Conservation (phyloP, 176 grass and related monocot species). For the Calamus simplicifolius region DNA sequence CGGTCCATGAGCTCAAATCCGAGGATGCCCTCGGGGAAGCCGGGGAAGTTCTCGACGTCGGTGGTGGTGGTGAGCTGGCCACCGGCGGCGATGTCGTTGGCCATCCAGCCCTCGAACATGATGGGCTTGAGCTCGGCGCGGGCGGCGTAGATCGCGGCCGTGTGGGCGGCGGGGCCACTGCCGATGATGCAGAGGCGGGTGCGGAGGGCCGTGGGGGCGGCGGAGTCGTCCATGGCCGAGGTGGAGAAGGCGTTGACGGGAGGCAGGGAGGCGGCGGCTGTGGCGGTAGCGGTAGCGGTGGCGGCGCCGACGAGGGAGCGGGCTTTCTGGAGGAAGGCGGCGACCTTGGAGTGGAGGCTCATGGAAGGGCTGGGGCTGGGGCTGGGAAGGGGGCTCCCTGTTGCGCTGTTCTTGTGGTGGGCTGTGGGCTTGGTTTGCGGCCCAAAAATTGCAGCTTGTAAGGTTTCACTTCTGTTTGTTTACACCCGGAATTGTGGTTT, state of each 20-base stretch:
- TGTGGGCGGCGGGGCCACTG: constrained; percentile 81
- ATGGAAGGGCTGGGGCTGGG: constrained; percentile 4
- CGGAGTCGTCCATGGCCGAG: constrained; percentile 53
- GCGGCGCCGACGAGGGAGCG: constrained; percentile 23
- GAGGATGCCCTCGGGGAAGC: constrained; percentile 66
- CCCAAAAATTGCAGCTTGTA: no score
- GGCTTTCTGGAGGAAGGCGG: constrained; percentile 55
- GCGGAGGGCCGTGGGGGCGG: constrained; percentile 29
- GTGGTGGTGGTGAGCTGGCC: constrained; percentile 98
- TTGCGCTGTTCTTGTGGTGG: no score
- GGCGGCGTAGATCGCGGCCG: constrained; percentile 89
- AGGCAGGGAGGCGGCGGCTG: neutral
- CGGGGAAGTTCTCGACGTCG: constrained; percentile 94
- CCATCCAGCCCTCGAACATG: constrained; percentile 84
- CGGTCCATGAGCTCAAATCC: constrained; percentile 74
- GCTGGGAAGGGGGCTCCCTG: no score
- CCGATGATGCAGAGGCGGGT: constrained; percentile 87
- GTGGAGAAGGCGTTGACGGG: neutral
- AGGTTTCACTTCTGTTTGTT: no score
- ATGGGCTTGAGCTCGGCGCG: constrained; percentile 82
- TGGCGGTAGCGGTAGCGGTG: neutral
- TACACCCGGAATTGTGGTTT: no score
- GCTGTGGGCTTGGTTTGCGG: no score
- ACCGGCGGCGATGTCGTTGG: constrained; percentile 79
- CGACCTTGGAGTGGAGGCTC: constrained; percentile 44